phyloP scores from a whole-genome alignment of 768 basidiomycete genomes.

The Boletus patriciae region DNA sequence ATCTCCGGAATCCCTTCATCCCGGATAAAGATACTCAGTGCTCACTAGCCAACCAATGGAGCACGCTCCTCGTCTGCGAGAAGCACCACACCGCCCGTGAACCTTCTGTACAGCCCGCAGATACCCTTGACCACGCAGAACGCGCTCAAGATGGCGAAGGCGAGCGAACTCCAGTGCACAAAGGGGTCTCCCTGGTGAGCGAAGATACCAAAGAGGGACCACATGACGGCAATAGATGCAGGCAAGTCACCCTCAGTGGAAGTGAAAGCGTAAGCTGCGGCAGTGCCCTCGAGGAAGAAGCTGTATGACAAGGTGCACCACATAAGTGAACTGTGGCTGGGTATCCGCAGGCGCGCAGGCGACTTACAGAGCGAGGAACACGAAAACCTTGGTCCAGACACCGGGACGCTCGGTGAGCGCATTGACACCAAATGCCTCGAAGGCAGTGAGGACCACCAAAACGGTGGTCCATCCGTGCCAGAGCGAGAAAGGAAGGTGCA shows the following conservation, averaged over 20 bases:
- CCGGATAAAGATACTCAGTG: not conserved
- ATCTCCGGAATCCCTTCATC: not conserved
- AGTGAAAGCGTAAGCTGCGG: conserved; percentile 93
- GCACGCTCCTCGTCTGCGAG: conserved; percentile 87
- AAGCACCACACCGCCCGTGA: conserved; percentile 51
- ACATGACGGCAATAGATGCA: conserved; percentile 86
- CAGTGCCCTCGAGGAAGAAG: conserved; percentile 90
- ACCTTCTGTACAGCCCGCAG: conserved; percentile 50
- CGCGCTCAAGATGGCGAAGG: conserved; percentile 79
- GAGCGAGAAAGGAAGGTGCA: conserved; percentile 95
- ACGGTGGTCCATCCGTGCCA: conserved; percentile 94
- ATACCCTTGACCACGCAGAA: conserved; percentile 82
- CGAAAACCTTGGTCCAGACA: conserved; percentile 92
- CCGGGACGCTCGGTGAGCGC: conserved; percentile 64
- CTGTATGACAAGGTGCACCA: conserved; percentile 35
- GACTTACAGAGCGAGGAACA: conserved; percentile 83
- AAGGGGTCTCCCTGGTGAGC: conserved; percentile 66
- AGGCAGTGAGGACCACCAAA: conserved; percentile 76
- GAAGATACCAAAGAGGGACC: conserved; percentile 94
- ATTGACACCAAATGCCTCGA: conserved; percentile 87
- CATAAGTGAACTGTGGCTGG: conserved; percentile 5
- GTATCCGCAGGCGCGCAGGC: not conserved
- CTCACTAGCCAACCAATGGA: conserved; percentile 53
- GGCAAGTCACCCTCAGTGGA: conserved; percentile 89
- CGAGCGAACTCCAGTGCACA: conserved; percentile 89